Conservation (phyloP, 2,329 filamentous ascomycete species). For the Furcasterigmium sp. region DNA sequence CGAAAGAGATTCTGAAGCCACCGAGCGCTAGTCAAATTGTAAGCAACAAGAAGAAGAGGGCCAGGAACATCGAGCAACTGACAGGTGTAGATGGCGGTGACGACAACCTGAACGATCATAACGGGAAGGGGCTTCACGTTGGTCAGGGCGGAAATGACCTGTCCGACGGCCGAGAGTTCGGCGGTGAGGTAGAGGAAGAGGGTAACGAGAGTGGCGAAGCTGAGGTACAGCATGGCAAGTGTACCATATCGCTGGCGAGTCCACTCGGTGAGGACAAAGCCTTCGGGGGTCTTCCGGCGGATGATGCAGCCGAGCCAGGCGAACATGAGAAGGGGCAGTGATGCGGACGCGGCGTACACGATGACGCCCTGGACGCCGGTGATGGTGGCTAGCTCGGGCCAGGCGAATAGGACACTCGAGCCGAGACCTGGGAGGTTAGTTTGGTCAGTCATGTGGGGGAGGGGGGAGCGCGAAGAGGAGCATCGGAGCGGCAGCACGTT, state of each 20-base stretch:
- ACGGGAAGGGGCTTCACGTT: constrained; percentile 69
- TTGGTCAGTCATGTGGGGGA: constrained; percentile 17
- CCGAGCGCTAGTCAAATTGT: constrained; percentile 56
- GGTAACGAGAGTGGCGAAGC: constrained; percentile 72
- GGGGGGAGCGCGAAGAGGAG: constrained; percentile 22
- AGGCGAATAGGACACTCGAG: constrained; percentile 77
- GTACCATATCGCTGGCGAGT: constrained; percentile 72
- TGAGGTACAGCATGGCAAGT: constrained; percentile 66
- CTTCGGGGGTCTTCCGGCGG: constrained; percentile 72
- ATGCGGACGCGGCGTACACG: constrained; percentile 68
- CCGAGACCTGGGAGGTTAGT: constrained; percentile 65
- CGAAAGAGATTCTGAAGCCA: constrained; percentile 78
- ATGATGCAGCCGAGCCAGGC: constrained; percentile 72
- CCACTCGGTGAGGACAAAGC: constrained; percentile 83
- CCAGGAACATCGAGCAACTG: constrained; percentile 17
- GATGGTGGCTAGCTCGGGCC: constrained; percentile 75
- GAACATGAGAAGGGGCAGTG: constrained; percentile 70
- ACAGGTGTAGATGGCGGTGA: constrained; percentile 84
- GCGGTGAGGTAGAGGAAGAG: constrained; percentile 85
- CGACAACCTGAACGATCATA: constrained; percentile 69
- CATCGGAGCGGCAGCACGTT: constrained; percentile 85
- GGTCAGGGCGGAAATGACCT: constrained; percentile 70
- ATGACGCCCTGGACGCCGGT: constrained; percentile 74
- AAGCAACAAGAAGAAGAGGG: constrained; percentile 1
- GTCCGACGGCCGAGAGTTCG: constrained; percentile 75